Evolutionary conservation across 768 basidiomycete species (phyloP).

Genomic region (Boletus vinaceobasis): DNA sequence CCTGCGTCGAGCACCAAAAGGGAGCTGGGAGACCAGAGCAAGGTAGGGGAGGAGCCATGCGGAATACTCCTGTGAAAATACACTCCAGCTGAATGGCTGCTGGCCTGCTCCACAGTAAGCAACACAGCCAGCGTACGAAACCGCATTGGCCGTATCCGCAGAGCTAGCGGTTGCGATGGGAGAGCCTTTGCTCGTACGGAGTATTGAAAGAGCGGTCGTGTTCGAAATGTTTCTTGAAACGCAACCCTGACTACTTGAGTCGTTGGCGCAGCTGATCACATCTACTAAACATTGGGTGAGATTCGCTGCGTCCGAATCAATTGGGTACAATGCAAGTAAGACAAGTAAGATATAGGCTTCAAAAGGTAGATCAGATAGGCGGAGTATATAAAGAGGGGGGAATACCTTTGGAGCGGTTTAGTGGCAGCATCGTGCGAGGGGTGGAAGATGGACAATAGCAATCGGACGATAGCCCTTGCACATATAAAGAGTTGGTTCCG

Average conservation of each 20-base stretch:
- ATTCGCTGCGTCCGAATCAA: neutral
- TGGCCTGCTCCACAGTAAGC: constrained; percentile 8
- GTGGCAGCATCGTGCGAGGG: neutral
- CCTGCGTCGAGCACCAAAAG: constrained; percentile 40
- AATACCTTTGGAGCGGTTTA: neutral
- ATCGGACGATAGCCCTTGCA: no score
- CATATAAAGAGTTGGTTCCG: no score
- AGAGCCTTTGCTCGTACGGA: constrained; percentile 8
- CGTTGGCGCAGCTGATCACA: neutral
- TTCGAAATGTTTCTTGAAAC: neutral
- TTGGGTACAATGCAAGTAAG: neutral
- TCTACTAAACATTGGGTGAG: constrained; percentile 12
- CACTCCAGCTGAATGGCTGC: constrained; percentile 19
- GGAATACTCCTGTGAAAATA: constrained; percentile 35
- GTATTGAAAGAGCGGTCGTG: constrained; percentile 11
- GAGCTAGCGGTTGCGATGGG: neutral
- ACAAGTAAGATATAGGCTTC: neutral
- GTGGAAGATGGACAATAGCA: neutral
- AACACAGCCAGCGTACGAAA: constrained; percentile 8
- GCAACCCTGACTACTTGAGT: constrained; percentile 4
- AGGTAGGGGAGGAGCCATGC: constrained; percentile 50
- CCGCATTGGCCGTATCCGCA: neutral
- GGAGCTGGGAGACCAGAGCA: constrained; percentile 47
- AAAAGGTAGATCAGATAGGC: neutral
- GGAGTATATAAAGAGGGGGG: neutral